Conservation (phyloP, 139 green algal genomes). For the Spirogloea muscicola region DNA sequence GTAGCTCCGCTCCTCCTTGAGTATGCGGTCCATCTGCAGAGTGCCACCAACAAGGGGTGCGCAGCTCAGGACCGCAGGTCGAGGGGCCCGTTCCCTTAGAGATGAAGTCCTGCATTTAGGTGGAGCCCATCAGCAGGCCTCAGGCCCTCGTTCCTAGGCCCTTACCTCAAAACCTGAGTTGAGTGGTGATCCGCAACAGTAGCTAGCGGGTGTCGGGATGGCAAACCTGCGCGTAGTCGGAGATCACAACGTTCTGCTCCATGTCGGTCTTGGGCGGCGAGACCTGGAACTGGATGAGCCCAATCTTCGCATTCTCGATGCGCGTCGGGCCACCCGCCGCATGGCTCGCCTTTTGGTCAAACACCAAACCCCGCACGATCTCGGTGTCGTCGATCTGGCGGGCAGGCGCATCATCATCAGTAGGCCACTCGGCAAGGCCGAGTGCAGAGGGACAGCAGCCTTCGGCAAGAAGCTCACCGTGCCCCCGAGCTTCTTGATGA, state of each 20-base stretch:
- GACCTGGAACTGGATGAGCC: conserved; percentile 91
- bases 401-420: no score
- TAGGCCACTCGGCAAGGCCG: no score
- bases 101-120: no score
- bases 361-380: conserved; percentile 92
- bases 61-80: no score
- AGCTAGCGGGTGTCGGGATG: no score
- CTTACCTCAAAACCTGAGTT: no score
- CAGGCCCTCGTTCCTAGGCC: no score
- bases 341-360: conserved; percentile 89
- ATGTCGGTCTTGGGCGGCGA: conserved; percentile 97
- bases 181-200: no score
- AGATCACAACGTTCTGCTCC: conserved; percentile 95
- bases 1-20: conserved; percentile 98
- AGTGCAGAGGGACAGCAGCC: background rate
- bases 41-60: no score
- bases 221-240: conserved; percentile 76
- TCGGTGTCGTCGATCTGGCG: conserved; percentile 90
- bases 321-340: conserved; percentile 79
- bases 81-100: no score
- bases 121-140: no score
- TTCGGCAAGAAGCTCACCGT: conserved; percentile 68
- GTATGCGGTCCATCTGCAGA: conserved; percentile 85
- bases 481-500: conserved; percentile 88
- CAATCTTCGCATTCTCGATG: conserved; percentile 93